Evolutionary conservation across 805 yeast species (phyloP), one percentile per base, ranked within the genome.

Genomic region (Starmerella lactis-condensi): DNA sequence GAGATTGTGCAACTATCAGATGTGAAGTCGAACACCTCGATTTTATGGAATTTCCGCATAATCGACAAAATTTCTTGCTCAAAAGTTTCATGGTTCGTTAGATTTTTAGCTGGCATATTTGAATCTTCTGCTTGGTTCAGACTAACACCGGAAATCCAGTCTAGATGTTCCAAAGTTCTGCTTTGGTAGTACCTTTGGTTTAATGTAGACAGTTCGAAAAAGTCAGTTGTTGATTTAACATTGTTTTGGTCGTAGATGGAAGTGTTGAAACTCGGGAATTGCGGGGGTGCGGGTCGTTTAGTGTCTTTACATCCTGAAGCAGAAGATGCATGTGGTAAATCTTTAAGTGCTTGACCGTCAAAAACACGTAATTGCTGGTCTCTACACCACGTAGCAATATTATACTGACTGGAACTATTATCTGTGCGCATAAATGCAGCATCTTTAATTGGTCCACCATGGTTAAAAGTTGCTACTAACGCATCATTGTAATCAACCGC

Each of bases 101-200:
- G 28, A 5, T 17, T 21, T 6, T 18, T 22, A 67, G 40, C 32
- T 25, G 16, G 13, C 8, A 7, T 17, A 5, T 9, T 11, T 27
- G 11, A 10, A 17, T 13, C 26, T 23, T 20, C 12, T 5, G 10
- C 19, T 14, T 4, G 16, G 1, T 79, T 79, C 40, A 85, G 68
- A 35, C 82, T 62, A 6, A 85, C 92, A 31, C 96, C 95, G 0
- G 94, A 73, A 23, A 91, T 72, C 96, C 96, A 85, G 40, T 75
- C 72, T 38, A 85, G 42, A 35, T 32, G 42, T 25, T 30, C 42
- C 5, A 38, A 22, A 3, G 32, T 18, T 2, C 31, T 31, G 2
- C 17, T 12, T 9, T 28, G 24, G 5, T 24, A 30, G 17, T 26
- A 22, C 4, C 33, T 22, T 3, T 34, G 18, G 22, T 24, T 26